These are phyloP conservation scores for Begonia masoniana DNA, from an alignment of 306 rosid genomes.

Conservation along the genomic window DNA sequence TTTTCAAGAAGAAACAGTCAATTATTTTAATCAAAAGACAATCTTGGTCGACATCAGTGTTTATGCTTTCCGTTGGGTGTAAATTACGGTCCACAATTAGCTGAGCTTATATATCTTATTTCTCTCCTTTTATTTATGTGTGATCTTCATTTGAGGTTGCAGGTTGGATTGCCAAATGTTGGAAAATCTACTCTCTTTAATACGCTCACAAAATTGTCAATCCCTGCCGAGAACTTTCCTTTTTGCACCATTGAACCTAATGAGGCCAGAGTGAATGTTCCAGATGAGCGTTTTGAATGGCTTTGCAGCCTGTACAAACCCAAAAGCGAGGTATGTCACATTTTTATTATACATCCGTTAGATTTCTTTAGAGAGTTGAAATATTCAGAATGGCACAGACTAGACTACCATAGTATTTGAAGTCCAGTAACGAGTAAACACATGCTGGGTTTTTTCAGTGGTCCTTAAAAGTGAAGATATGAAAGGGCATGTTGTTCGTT, in stretches of 20 bases:
- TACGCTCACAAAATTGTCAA: conserved; percentile 79
- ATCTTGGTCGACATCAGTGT: too few relatives aligned
- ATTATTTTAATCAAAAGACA: neutral
- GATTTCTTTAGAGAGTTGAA: too few relatives aligned
- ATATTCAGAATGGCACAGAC: too few relatives aligned
- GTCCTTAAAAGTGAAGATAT: too few relatives aligned
- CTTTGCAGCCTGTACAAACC: conserved; percentile 85
- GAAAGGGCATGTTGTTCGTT: too few relatives aligned
- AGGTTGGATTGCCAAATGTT: conserved; percentile 99
- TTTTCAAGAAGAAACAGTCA: neutral
- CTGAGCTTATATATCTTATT: neutral
- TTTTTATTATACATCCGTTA: too few relatives aligned
- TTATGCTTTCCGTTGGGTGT: neutral
- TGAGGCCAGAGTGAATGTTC: conserved; percentile 88
- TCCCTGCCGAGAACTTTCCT: conserved; percentile 98
- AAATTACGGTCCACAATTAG: neutral
- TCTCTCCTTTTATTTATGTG: neutral
- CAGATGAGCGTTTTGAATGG: conserved; percentile 96
- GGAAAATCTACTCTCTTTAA: conserved; percentile 96
- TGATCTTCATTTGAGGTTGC: conserved; percentile 14
- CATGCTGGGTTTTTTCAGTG: too few relatives aligned
- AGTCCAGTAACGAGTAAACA: too few relatives aligned
- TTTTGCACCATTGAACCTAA: conserved; percentile 98
- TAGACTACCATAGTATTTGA: too few relatives aligned
- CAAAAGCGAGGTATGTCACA: conserved; percentile 67